Evolutionary conservation across 495 filamentous ascomycete species (phyloP), one percentile per base, ranked within the genome.

Genomic region (Pseudoneurospora amorphoporcata): DNA sequence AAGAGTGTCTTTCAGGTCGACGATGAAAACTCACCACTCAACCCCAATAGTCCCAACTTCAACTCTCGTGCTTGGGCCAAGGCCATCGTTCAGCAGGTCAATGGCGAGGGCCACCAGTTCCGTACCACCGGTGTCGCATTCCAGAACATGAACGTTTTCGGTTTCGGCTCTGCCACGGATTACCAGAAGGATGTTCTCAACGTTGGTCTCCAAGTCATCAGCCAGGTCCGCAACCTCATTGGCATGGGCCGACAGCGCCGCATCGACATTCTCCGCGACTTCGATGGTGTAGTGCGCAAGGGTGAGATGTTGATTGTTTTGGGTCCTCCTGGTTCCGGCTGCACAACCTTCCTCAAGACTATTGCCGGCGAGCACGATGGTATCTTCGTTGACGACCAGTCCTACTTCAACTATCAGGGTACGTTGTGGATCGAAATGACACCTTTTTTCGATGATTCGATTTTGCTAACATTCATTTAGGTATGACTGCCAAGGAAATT

Each of bases 301-400:
- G 92, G 92, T 23, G 92, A 94, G 83, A 93, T 95, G 91, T 76
- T 92, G 9, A 87, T 94, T 3, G 92, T 94, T 0, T 82, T 95
- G 32, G 92, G 92, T 23, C 89, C 90, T 61, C 92, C 92, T 4
- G 92, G 92, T 45, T 86, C 89, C 74, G 92, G 92, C 45, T 94
- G 92, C 77, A 90, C 90, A 19, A 94, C 92, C 1, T 87, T 95
- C 38, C 82, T 95, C 37, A 94, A 94, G 80, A 90, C 92, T 0
- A 90, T 95, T 73, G 86, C 91, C 4, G 92, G 92, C 29, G 90
- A 94, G 78, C 91, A 90, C 6, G 87, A 91, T 72, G 92, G 92
- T 68, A 88, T 93, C 58, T 90, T 84, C 75, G 81, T 93, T 17
- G 90, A 90, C 68, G 80, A 88, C 40, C 80, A 86, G 37, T 86